These are phyloP conservation scores for Entomortierella beljakovae DNA, from an alignment of 192 early-diverging fungal species.

Conservation along the genomic window DNA sequence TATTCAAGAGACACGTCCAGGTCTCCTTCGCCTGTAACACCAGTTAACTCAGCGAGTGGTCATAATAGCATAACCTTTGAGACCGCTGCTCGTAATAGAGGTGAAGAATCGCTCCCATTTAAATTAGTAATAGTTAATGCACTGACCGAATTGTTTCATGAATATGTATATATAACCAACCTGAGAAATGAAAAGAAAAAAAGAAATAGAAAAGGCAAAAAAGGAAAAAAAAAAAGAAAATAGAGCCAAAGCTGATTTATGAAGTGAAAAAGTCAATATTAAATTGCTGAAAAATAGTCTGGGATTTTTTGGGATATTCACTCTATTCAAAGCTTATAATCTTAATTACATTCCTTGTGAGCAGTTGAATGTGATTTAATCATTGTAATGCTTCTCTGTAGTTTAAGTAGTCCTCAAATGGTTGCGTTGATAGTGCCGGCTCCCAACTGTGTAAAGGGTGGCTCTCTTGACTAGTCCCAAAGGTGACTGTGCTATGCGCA, in stretches of 20 bases:
- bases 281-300: not conserved
- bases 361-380: not conserved
- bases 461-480: too few species aligned
- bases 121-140: conserved; percentile 24
- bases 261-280: not conserved
- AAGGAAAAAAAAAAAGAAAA: not conserved
- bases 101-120: conserved; percentile 25
- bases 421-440: too few species aligned
- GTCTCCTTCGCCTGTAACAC: not conserved
- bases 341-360: not conserved
- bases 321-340: not conserved
- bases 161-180: not conserved
- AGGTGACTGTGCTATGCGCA: too few species aligned
- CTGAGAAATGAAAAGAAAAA: not conserved
- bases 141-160: not conserved
- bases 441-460: too few species aligned
- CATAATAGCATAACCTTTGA: not conserved
- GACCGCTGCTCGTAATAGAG: conserved; percentile 21
- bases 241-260: not conserved
- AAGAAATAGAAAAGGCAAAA: not conserved
- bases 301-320: not conserved
- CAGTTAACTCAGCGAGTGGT: not conserved
- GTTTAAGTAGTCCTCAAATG: not conserved
- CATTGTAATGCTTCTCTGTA: not conserved
- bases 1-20: not conserved